phyloP scores from a whole-genome alignment of 345 rosid species.

The Citrus sinensis region DVS_A1.0 CM039165.1:33440501-33441000 shows the following conservation, averaged over 20 bases:
- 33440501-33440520: slow-evolving; percentile 3
- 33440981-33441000: not conserved
- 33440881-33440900: slow-evolving; percentile 8
- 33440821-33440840: slow-evolving; percentile 7
- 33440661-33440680: slow-evolving; percentile 10
- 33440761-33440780: slow-evolving; percentile 6
- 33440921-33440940: not conserved
- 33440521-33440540: slow-evolving; percentile 2
- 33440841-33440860: slow-evolving; percentile 6
- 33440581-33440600: slow-evolving; percentile 8
- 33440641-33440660: slow-evolving; percentile 4
- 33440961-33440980: not conserved
- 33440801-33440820: slow-evolving; percentile 6
- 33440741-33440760: not conserved
- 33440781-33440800: slow-evolving; percentile 1
- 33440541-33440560: slow-evolving; percentile 9
- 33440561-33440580: not conserved
- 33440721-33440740: not conserved
- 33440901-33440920: not conserved
- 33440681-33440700: not conserved
- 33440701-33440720: slow-evolving; percentile 7
- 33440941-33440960: slow-evolving; percentile 4
- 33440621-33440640: not conserved
- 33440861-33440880: slow-evolving; percentile 5
- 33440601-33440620: slow-evolving; percentile 1